These are phyloP conservation scores for Pneumocystis wakefieldiae DNA, from an alignment of 1,139 yeast genomes.

Conservation along the genomic window DNA sequence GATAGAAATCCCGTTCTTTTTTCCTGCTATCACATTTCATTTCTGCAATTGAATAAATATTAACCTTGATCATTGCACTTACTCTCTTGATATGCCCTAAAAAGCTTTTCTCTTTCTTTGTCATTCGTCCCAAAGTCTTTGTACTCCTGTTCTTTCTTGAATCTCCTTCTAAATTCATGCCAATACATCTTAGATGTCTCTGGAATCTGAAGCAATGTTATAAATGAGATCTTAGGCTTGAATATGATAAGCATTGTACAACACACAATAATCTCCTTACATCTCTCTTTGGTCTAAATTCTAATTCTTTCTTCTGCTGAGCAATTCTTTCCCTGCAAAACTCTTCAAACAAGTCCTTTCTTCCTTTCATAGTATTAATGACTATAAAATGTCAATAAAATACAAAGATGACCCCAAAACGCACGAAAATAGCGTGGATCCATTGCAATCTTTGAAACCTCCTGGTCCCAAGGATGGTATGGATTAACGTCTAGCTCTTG, in stretches of 20 bases:
- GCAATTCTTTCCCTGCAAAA: constrained; percentile 26
- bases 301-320: constrained; percentile 11
- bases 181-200: constrained; percentile 25
- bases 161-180: constrained; percentile 34
- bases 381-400: constrained; percentile 5
- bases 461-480: constrained; percentile 35
- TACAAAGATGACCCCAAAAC: background rate
- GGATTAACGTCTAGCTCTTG: constrained; percentile 25
- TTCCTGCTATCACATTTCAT: background rate
- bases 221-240: constrained; percentile 21
- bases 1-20: background rate
- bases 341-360: constrained; percentile 29
- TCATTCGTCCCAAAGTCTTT: constrained; percentile 23
- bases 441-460: constrained; percentile 27
- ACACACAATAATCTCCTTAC: constrained; percentile 7
- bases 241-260: constrained; percentile 3
- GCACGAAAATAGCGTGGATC: constrained; percentile 27
- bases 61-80: background rate
- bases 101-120: constrained; percentile 28
- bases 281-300: constrained; percentile 9
- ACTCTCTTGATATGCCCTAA: constrained; percentile 23
- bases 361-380: constrained; percentile 24
- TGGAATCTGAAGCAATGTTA: constrained; percentile 22
- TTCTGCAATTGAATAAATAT: background rate
- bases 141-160: constrained; percentile 23